Conservation (phyloP, 179 eudicot genomes). For the Dionaea muscipula region DNA sequence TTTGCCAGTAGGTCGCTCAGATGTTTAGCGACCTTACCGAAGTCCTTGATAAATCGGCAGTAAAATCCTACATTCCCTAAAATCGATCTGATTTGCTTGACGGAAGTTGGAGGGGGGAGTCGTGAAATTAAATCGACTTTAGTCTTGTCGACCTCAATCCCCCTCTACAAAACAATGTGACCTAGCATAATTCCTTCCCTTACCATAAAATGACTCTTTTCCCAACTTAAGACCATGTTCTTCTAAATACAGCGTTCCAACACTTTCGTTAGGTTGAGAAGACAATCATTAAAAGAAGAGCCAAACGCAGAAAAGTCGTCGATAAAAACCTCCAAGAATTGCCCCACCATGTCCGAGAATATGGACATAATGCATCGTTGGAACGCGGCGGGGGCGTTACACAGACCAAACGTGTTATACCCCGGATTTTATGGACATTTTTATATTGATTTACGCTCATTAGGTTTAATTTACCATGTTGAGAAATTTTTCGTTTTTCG, state of each 20-base stretch:
- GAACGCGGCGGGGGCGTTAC: no score
- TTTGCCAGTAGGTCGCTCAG: background rate
- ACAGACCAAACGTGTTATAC: no score
- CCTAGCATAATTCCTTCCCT: background rate
- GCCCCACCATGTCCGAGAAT: background rate
- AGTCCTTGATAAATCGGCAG: background rate
- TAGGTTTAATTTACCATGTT: no score
- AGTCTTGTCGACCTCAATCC: background rate
- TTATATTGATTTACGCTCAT: no score
- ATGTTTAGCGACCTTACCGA: background rate
- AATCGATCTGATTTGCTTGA: background rate
- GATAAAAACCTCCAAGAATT: background rate
- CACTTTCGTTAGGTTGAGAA: background rate
- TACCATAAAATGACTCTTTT: background rate
- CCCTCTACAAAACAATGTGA: background rate
- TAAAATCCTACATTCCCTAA: background rate
- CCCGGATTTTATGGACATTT: no score
- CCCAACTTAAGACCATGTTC: background rate
- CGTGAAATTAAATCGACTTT: constrained; percentile 1
- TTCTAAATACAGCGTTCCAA: background rate
- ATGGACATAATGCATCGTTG: no score
- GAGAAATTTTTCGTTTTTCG: no score
- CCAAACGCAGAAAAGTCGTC: background rate
- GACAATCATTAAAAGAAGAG: background rate
- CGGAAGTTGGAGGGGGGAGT: no score